Conservation (phyloP, 371 early-diverging fungal species). For the Syncephalastrum monosporum region DNA sequence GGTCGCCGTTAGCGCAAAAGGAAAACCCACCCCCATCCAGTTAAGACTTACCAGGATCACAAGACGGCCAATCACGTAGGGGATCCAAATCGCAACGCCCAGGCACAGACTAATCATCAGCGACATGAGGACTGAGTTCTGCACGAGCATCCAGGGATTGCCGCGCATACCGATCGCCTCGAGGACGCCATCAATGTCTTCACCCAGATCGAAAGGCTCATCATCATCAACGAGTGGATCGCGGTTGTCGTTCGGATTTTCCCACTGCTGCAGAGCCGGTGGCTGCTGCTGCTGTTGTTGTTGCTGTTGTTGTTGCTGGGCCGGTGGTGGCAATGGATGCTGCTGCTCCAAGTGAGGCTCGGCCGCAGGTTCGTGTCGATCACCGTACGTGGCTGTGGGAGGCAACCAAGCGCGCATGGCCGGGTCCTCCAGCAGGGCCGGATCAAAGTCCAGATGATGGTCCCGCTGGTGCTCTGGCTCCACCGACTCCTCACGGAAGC, state of each 20-base stretch:
- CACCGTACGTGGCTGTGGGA: neutral
- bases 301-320: no score
- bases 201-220: slow-evolving; percentile 54
- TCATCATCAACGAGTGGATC: slow-evolving; percentile 38
- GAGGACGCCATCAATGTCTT: slow-evolving; percentile 79
- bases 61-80: slow-evolving; percentile 68
- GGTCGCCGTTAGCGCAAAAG: slow-evolving; percentile 1
- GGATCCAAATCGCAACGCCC: slow-evolving; percentile 72
- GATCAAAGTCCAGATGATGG: neutral
- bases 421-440: neutral
- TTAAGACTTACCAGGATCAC: slow-evolving; percentile 38
- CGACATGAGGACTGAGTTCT: slow-evolving; percentile 79
- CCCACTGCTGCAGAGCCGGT: slow-evolving; percentile 8
- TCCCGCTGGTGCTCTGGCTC: no score
- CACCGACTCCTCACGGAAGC: no score
- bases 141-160: slow-evolving; percentile 68
- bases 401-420: slow-evolving; percentile 1
- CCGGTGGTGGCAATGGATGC: neutral
- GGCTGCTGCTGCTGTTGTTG: neutral
- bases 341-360: neutral
- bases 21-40: neutral
- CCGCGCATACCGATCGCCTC: slow-evolving; percentile 91
- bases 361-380: neutral
- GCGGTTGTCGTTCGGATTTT: slow-evolving; percentile 20
- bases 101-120: slow-evolving; percentile 72